Percentiles rank a stretch among this genome's conserved stretches.
Evolutionary conservation across 1,284 basidiomycete genomes (phyloP).

Genomic region (Inonotus hispidus): DNA sequence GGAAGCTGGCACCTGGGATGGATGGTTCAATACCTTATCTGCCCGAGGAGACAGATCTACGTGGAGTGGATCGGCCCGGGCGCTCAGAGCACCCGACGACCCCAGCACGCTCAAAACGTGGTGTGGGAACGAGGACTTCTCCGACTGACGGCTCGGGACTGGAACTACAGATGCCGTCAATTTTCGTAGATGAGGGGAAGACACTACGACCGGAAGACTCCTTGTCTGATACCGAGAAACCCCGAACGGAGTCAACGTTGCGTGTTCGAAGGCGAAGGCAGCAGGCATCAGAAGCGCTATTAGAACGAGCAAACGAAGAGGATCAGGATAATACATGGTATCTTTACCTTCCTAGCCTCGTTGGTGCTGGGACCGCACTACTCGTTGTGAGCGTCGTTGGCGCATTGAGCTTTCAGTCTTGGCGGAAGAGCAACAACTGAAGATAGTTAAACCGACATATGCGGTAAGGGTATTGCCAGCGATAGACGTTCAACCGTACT

Average conservation of each 20-base stretch:
- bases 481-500: background rate
- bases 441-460: background rate
- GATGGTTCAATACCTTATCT: constrained; percentile 53
- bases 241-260: constrained; percentile 22
- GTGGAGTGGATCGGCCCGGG: constrained; percentile 15
- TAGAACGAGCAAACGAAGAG: constrained; percentile 28
- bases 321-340: constrained; percentile 71
- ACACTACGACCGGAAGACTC: constrained; percentile 11
- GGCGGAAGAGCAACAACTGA: constrained; percentile 53
- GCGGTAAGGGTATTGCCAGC: background rate
- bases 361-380: constrained; percentile 73
- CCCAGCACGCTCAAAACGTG: background rate
- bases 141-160: constrained; percentile 14
- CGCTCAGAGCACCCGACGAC: background rate
- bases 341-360: constrained; percentile 64
- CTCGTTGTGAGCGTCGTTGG: constrained; percentile 72
- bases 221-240: background rate
- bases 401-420: constrained; percentile 69
- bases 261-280: constrained; percentile 42
- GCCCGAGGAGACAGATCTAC: constrained; percentile 42
- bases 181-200: constrained; percentile 34
- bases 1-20: constrained; percentile 48
- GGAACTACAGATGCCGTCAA: constrained; percentile 28
- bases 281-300: constrained; percentile 45
- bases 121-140: constrained; percentile 6